Evolutionary conservation across 2,329 filamentous ascomycete species (phyloP).

Genomic region (Ceratocystis albifundus): DNA sequence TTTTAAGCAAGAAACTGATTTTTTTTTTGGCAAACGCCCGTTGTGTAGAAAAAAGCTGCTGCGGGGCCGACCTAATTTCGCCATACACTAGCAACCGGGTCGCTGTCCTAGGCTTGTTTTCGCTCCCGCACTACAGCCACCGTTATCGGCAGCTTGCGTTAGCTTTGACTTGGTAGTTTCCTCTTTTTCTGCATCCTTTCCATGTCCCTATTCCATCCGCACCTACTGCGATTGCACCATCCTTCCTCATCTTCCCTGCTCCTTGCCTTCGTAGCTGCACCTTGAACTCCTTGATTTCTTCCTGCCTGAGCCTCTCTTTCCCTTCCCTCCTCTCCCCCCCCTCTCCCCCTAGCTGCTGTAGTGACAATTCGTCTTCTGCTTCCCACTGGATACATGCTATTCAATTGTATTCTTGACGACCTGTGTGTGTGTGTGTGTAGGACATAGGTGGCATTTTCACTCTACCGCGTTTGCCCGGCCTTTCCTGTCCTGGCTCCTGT

Average conservation of each 20-base stretch:
- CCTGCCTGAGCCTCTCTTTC: not conserved
- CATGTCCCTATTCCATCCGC: not conserved
- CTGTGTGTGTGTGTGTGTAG: no score
- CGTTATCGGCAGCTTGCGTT: conserved; percentile 6
- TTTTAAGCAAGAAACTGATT: not conserved
- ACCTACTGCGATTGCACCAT: conserved; percentile 8
- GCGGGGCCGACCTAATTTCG: not conserved
- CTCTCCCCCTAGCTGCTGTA: not conserved
- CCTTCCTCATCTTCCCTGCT: not conserved
- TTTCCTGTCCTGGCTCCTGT: conserved; percentile 5
- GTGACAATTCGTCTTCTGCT: no score
- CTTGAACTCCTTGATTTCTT: not conserved
- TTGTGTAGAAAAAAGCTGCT: not conserved
- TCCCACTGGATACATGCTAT: no score
- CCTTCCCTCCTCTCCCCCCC: not conserved
- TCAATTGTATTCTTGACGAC: no score
- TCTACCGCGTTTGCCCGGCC: not conserved
- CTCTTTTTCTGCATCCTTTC: not conserved
- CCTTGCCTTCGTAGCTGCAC: not conserved
- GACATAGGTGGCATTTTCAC: conserved; percentile 8
- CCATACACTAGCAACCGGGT: conserved; percentile 2
- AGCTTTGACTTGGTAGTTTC: not conserved
- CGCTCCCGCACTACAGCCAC: conserved; percentile 1
- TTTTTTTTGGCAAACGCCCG: not conserved
- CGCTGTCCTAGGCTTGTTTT: not conserved